Percentiles rank a stretch among this genome's conserved stretches.
Evolutionary conservation across 805 yeast genomes (phyloP).

Genomic region (Dipodascus geniculatus): DNA sequence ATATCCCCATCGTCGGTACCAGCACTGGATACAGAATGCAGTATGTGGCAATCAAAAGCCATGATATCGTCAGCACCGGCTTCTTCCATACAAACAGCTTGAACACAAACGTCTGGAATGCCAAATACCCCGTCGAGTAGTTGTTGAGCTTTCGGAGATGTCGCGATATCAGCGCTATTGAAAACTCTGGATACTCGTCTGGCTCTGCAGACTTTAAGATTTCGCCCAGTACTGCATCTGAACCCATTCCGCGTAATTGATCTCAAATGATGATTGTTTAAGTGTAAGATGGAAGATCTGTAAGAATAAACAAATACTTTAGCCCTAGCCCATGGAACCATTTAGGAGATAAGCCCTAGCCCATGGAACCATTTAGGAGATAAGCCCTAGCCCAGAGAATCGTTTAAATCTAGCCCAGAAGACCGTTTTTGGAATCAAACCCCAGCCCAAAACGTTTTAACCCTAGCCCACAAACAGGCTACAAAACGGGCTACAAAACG

Average conservation of each 20-base stretch:
- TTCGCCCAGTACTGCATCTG: not conserved
- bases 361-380: too few species aligned
- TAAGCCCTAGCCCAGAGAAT: too few species aligned
- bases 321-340: too few species aligned
- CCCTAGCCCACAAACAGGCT: too few species aligned
- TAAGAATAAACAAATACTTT: too few species aligned
- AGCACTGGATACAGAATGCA: constrained; percentile 63
- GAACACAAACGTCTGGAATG: constrained; percentile 47
- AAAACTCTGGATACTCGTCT: constrained; percentile 42
- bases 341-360: too few species aligned
- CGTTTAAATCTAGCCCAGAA: too few species aligned
- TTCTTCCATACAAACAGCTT: constrained; percentile 62
- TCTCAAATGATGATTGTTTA: too few species aligned
- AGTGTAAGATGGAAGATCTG: too few species aligned
- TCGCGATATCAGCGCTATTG: constrained; percentile 41
- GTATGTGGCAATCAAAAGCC: constrained; percentile 48
- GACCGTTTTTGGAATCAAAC: too few species aligned
- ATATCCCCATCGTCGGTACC: constrained; percentile 50
- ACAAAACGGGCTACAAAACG: too few species aligned
- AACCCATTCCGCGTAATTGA: not conserved
- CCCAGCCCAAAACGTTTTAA: too few species aligned
- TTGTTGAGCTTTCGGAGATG: constrained; percentile 47
- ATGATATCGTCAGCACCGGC: constrained; percentile 56
- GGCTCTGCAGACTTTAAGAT: not conserved
- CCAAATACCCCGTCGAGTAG: constrained; percentile 45